Base-by-base conservation (phyloP, 2,329 filamentous ascomycete species). In the Claviceps sp. region DNA sequence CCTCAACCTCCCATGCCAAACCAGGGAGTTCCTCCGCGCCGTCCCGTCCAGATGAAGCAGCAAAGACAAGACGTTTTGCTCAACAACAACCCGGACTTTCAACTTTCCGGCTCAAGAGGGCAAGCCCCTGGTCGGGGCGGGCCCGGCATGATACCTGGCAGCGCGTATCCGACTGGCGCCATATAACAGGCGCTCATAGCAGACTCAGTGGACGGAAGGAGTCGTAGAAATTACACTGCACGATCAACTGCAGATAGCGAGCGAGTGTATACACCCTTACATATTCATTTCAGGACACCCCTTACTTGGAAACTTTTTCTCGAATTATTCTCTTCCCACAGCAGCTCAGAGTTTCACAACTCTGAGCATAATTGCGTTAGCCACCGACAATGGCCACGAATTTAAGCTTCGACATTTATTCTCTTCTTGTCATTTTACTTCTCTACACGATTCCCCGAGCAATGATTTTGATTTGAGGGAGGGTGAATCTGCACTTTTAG, bases 31-130 rank as follows among this genome's bases (percentile, higher is more conserved):
- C 70, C 68, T 20, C 66, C 70, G 39, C 69, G 71, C 40, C 62
- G 69, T 50, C 72, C 72, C 23, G 68, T 71, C 22, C 76, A 74
- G 61, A 71, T 79, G 60, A 78, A 78, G 53, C 80, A 83, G 57
- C 72, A 79, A 59, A 78, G 78, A 54, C 80, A 84, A 58, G 87
- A 94, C 58, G 75, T 89, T 48, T 70, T 95, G 40, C 72, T 95
- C 53, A 82, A 83, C 60, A 95, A 95, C 61, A 95, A 95, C 61
- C 89, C 90, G 0, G 89, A 96, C 65, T 96, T 96, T 68, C 78
- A 85, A 57, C 66, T 96, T 29, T 83, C 82, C 1, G 68, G 68
- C 22, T 64, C 59, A 47, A 68, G 70, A 49, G 62, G 62, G 50
- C 45, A 56, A 37, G 54, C 55, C 46, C 49, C 56, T 22, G 52